A percentile compares a stretch with the other conserved stretches of the same genome.
These are phyloP conservation scores for Curvularia spicifera DNA, from an alignment of 2,329 filamentous ascomycete species.

Conservation along the genomic window DNA sequence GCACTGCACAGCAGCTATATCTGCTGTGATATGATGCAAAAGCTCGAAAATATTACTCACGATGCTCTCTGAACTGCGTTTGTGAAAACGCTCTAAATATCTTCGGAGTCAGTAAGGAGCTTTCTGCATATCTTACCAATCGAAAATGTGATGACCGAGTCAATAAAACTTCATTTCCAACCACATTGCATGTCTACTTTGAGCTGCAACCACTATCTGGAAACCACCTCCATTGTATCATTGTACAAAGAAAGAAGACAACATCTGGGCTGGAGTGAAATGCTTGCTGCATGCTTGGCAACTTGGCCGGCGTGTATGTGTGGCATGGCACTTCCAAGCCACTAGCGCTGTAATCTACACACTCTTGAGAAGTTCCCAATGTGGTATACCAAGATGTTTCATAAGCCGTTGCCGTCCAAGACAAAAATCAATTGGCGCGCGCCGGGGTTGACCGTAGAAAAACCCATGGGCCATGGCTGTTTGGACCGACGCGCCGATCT, in stretches of 20 bases:
- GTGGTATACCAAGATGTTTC: conserved; percentile 25
- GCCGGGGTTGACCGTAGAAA: conserved; percentile 11
- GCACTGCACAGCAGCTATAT: no score
- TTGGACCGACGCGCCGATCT: not conserved
- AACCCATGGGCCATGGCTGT: not conserved
- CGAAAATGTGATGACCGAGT: no score
- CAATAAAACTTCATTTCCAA: no score
- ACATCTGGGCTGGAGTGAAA: not conserved
- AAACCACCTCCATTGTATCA: not conserved
- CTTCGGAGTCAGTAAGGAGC: no score
- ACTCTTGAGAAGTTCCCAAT: conserved; percentile 17
- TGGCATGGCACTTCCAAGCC: conserved; percentile 25
- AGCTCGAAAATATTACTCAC: no score
- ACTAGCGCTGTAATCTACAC: conserved; percentile 31
- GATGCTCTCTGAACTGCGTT: no score
- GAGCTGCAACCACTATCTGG: not conserved
- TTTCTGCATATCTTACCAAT: no score
- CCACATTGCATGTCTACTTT: not conserved
- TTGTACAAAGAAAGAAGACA: not conserved
- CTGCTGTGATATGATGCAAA: no score
- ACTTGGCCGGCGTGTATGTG: not conserved
- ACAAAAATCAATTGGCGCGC: conserved; percentile 1
- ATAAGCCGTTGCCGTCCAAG: conserved; percentile 3
- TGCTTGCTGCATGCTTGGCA: not conserved
- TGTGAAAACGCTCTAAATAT: no score